Evolutionary conservation across 768 basidiomycete genomes (phyloP), one percentile per base, ranked within the genome.

Genomic region (Baorangia bicolor): DNA sequence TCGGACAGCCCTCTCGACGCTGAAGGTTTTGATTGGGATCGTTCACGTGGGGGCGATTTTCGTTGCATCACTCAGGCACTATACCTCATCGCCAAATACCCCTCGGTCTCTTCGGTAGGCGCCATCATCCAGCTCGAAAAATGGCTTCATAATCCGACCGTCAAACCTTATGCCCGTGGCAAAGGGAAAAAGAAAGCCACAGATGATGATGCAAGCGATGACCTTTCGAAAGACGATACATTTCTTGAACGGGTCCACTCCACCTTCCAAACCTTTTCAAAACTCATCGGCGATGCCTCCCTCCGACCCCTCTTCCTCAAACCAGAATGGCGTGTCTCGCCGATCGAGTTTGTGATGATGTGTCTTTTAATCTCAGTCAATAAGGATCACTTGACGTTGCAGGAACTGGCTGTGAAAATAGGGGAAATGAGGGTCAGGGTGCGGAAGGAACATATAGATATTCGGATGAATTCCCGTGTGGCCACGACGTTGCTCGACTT

Each of bases 341-440:
- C 90, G 0, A 74, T 89, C 38, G 90, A 92, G 66, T 83, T 92
- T 58, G 75, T 88, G 44, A 72, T 79, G 58, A 78, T 82, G 45
- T 75, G 74, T 21, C 61, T 87, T 4, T 68, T 90, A 21, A 78
- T 90, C 16, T 76, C 77, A 13, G 66, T 75, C n/a, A 74, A 79
- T 51, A 82, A 77, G 68, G 69, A 74, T 14, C 64, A 49, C 12
- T 59, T 81, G 53, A 64, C 73, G 3, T 38, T 74, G 57, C 58
- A 57, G 0, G 76, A 78, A 65, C 62, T 89, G 38, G 74, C 79
- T 1, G 58, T 64, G 20, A 78, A 75, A 0, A 76, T 88, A 5
- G 65, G 65, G 10, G 69, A 69, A 16, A 81, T 92, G 83, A 75
- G 90, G 30, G 60, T 59, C 6, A 67, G 78, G 21, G 81, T 89